phyloP scores from a whole-genome alignment of 139 green algal species.

The Chlorella sorokiniana region DNA sequence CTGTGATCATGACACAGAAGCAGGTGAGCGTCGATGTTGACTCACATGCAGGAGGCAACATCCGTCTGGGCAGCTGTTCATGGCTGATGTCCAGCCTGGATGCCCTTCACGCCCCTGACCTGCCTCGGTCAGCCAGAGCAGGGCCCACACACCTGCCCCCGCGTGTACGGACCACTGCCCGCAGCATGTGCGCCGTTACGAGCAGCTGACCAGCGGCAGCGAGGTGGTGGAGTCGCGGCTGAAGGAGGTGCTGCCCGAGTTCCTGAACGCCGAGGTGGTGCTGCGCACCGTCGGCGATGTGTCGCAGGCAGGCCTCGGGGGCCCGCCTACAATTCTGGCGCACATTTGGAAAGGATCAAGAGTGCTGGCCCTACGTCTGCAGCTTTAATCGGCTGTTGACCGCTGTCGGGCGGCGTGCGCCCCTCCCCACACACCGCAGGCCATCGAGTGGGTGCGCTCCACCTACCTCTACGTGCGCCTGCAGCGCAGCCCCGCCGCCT shows the following conservation, averaged over 20 bases:
- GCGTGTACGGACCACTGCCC: neutral
- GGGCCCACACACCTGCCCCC: too few relatives aligned
- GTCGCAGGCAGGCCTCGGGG: neutral
- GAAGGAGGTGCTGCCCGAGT: slow-evolving; percentile 67
- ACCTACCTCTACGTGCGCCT: slow-evolving; percentile 86
- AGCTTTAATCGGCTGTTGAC: too few relatives aligned
- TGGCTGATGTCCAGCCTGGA: too few relatives aligned
- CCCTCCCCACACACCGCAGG: slow-evolving; percentile 18
- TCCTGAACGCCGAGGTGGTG: slow-evolving; percentile 82
- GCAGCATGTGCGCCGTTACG: slow-evolving; percentile 57
- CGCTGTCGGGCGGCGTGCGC: too few relatives aligned
- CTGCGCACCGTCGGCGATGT: slow-evolving; percentile 75
- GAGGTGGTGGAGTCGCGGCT: slow-evolving; percentile 31
- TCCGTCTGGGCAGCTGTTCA: too few relatives aligned
- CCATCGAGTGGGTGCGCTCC: slow-evolving; percentile 76
- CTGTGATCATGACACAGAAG: slow-evolving; percentile 93
- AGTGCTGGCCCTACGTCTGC: neutral
- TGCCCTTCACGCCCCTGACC: too few relatives aligned
- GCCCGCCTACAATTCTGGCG: too few relatives aligned
- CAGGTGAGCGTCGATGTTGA: slow-evolving; percentile 34
- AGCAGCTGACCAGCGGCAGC: slow-evolving; percentile 54
- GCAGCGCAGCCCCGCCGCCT: slow-evolving; percentile 41
- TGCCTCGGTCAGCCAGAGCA: too few relatives aligned
- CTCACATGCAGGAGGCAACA: too few relatives aligned
- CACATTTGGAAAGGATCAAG: neutral